Evolutionary conservation across 495 filamentous ascomycete genomes (phyloP), one percentile per base, ranked within the genome.

Genomic region (Podospora bellae-mahoneyi): DNA sequence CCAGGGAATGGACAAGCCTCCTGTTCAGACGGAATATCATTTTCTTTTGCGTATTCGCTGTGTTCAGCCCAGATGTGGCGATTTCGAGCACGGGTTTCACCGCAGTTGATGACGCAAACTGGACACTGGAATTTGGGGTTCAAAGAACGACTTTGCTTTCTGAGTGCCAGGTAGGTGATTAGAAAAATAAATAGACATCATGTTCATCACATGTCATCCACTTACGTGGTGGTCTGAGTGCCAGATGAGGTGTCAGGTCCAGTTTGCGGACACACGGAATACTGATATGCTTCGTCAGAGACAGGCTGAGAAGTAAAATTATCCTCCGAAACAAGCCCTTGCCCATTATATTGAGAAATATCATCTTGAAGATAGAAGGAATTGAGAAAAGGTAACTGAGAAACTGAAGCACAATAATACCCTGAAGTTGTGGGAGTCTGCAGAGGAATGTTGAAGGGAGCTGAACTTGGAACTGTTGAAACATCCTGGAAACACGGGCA

Each of bases 41-140:
- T 61, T 15, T 32, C 18, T n/a, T 61, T 27, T 7, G 59, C 59
- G 28, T 28, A 61, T 15, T n/a, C 59, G 6, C 7, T 18, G 16
- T 61, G 59, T 9, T 32, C 28, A 26, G 23, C 20, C 59, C 59
- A 61, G 7, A 61, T 27, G 59, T 61, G 59, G 7, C 59, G 59
- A 32, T 61, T 20, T 7, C 7, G 20, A 18, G 59, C 59, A 32
- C 59, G 59, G 59, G 59, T 32, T 7, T 61, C 59, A 7, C 16
- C 19, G 59, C 59, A 28, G 23, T n/a, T 27, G 23, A 28, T 32
- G 4, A 0, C 4, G 59, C 59, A 61, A 5, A 18, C 16, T 4
- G 23, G 28, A 26, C 59, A 61, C 18, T 27, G 19, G 59, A 28
- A 61, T 5, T 27, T 20, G 4, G 59, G 59, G 16, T 61, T 61